Evolutionary conservation across 768 basidiomycete genomes (phyloP).

Genomic region (Amanita rubescens): DNA sequence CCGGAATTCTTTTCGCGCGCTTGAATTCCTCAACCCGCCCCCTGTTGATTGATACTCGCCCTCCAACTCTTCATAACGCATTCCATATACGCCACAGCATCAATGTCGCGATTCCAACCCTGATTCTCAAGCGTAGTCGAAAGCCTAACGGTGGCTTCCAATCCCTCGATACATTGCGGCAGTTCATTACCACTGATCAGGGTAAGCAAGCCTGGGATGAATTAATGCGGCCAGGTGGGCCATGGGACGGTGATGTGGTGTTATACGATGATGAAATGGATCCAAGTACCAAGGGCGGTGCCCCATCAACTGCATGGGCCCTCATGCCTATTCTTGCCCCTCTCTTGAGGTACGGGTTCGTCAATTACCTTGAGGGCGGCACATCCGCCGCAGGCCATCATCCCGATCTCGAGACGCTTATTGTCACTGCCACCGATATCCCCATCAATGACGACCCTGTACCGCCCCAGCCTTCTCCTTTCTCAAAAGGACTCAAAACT

Average conservation of each 20-base stretch:
- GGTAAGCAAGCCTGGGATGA: constrained; percentile 69
- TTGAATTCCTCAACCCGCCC: constrained; percentile 20
- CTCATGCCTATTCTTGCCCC: constrained; percentile 57
- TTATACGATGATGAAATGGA: constrained; percentile 79
- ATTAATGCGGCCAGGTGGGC: constrained; percentile 37
- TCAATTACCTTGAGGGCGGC: constrained; percentile 70
- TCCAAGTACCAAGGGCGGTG: constrained; percentile 48
- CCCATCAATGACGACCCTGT: constrained; percentile 11
- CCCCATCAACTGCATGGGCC: constrained; percentile 58
- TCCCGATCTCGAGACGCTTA: constrained; percentile 43
- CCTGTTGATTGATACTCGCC: constrained; percentile 71
- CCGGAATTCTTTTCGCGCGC: constrained; percentile 19
- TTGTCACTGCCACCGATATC: constrained; percentile 37
- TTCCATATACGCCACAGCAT: constrained; percentile 63
- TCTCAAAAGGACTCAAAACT: constrained; percentile 20
- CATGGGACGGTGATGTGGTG: constrained; percentile 72
- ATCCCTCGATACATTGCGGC: constrained; percentile 59
- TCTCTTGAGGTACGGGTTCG: constrained; percentile 45
- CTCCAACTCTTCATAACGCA: constrained; percentile 54
- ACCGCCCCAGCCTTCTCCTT: constrained; percentile 5
- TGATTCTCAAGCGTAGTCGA: constrained; percentile 80
- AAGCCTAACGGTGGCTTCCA: constrained; percentile 65
- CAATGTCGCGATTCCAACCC: constrained; percentile 83
- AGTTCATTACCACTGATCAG: constrained; percentile 75
- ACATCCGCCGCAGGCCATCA: constrained; percentile 55